Evolutionary conservation across 495 filamentous ascomycete species (phyloP).

Genomic region (Penicillium verhagenii): DNA sequence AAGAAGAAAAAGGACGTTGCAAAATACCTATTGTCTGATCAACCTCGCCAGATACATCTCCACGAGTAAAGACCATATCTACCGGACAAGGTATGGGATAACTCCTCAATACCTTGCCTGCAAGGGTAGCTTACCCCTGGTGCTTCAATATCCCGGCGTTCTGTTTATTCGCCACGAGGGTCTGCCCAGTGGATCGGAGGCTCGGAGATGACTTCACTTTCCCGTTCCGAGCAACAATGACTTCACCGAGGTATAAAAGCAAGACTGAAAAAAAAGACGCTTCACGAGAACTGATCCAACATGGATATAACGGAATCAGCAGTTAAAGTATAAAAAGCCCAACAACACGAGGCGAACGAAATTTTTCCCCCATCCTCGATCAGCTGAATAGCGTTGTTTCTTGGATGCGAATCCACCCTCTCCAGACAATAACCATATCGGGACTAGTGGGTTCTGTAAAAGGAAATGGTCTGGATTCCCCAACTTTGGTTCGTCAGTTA

Average conservation of each 20-base stretch:
- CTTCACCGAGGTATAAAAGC: neutral
- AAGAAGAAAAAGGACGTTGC: neutral
- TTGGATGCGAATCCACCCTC: slow-evolving; percentile 7
- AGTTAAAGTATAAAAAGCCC: neutral
- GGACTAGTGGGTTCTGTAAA: slow-evolving; percentile 22
- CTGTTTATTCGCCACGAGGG: neutral
- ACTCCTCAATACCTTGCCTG: neutral
- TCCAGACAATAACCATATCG: slow-evolving; percentile 25
- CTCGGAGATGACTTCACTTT: slow-evolving; percentile 15
- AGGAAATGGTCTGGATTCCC: too few relatives aligned
- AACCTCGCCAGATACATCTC: slow-evolving; percentile 24
- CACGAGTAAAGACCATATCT: slow-evolving; percentile 27
- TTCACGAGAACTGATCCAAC: neutral
- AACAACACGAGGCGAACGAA: neutral
- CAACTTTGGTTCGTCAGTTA: slow-evolving; percentile 1
- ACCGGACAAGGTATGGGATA: neutral
- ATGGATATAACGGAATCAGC: neutral
- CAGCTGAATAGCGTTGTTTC: neutral
- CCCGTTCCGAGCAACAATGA: neutral
- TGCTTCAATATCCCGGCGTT: neutral
- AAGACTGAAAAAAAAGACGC: neutral
- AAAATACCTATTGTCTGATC: slow-evolving; percentile 19
- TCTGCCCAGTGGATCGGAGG: neutral
- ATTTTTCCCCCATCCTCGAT: slow-evolving; percentile 4
- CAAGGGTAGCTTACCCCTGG: neutral